Conservation (phyloP, 148 eudicot species). For the Rhododendron williamsianum region DNA sequence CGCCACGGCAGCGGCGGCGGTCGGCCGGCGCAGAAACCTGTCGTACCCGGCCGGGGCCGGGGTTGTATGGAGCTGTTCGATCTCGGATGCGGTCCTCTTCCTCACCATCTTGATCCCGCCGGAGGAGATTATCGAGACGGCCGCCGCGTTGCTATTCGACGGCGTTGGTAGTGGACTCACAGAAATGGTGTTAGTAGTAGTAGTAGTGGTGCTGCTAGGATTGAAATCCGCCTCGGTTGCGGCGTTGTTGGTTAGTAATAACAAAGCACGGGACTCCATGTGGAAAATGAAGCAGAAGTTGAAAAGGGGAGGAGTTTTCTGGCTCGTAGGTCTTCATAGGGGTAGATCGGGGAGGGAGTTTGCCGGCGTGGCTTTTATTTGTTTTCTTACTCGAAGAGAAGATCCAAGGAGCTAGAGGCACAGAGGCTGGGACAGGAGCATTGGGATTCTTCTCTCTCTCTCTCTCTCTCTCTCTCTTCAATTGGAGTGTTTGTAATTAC, state of each 20-base stretch:
- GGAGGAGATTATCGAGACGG: neutral
- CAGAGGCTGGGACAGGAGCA: conserved; percentile 22
- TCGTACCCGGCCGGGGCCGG: neutral
- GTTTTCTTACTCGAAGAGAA: neutral
- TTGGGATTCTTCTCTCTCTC: conserved; percentile 31
- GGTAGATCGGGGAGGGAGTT: neutral
- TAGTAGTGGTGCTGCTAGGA: neutral
- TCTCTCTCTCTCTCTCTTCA: neutral
- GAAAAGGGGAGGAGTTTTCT: neutral
- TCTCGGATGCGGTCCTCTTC: conserved; percentile 74
- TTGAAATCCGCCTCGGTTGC: neutral
- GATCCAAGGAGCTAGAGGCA: conserved; percentile 29
- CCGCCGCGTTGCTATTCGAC: too few relatives aligned
- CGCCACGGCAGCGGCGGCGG: neutral
- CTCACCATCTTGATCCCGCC: conserved; percentile 38
- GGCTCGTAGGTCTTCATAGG: conserved; percentile 6
- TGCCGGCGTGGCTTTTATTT: neutral
- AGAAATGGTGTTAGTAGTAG: neutral
- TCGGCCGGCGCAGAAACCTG: conserved; percentile 17
- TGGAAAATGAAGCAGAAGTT: neutral
- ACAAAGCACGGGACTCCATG: conserved; percentile 13
- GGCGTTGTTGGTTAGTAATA: neutral
- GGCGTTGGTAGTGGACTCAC: neutral
- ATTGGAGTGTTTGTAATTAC: neutral
- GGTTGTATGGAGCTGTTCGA: conserved; percentile 30